Conservation (phyloP, 371 early-diverging fungal genomes). For the Rhizopus delemar region DNA sequence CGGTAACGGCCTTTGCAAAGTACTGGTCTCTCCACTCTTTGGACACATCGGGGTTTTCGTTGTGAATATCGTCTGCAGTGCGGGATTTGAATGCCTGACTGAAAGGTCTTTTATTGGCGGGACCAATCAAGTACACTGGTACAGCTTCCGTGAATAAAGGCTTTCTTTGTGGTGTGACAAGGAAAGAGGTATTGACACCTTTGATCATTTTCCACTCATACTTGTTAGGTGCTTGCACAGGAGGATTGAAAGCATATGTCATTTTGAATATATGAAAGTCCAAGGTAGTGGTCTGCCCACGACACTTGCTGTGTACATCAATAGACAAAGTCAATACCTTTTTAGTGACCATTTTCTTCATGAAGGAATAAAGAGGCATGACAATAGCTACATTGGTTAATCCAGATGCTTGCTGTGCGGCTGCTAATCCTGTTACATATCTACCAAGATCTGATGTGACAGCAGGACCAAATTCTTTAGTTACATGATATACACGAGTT, state of each 20-base stretch:
- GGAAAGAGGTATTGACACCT: constrained; percentile 26
- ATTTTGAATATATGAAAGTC: constrained; percentile 54
- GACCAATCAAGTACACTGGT: constrained; percentile 64
- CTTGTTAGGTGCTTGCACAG: constrained; percentile 26
- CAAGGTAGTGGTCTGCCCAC: constrained; percentile 38
- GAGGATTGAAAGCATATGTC: constrained; percentile 41
- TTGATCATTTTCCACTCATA: constrained; percentile 33
- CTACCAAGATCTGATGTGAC: constrained; percentile 61
- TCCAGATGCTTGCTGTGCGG: constrained; percentile 57
- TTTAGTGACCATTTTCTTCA: constrained; percentile 35
- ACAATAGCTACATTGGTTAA: constrained; percentile 55
- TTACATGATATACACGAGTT: constrained; percentile 62
- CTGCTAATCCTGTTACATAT: constrained; percentile 63
- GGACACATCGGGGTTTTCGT: constrained; percentile 50
- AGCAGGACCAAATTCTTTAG: constrained; percentile 67
- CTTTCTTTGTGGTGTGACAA: constrained; percentile 22
- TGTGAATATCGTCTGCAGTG: constrained; percentile 50
- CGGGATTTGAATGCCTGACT: constrained; percentile 56
- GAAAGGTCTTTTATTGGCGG: constrained; percentile 57
- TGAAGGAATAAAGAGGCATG: constrained; percentile 64
- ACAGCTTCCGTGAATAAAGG: constrained; percentile 27
- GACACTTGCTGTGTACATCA: constrained; percentile 52
- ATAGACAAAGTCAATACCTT: constrained; percentile 43
- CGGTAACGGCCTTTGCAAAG: constrained; percentile 61
- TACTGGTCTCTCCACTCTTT: constrained; percentile 68